These are phyloP conservation scores for Aspergillus candidus DNA, from an alignment of 2,329 filamentous ascomycete genomes.

Conservation along the genomic window DNA sequence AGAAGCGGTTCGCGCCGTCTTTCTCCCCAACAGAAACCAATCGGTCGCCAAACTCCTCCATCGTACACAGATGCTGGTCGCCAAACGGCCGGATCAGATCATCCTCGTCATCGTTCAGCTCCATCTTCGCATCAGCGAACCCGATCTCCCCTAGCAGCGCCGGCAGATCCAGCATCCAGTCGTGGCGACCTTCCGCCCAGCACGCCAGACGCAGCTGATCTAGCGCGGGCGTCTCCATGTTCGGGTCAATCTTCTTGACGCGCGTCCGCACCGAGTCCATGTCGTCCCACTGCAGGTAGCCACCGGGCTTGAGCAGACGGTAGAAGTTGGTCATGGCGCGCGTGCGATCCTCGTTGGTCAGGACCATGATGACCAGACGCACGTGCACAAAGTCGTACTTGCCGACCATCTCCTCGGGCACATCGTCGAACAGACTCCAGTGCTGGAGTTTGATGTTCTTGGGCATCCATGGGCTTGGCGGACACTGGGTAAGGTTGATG, in stretches of 20 bases:
- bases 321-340: slow-evolving; percentile 16
- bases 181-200: slow-evolving; percentile 11
- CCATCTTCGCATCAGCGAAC: no score
- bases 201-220: slow-evolving; percentile 12
- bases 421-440: slow-evolving; percentile 20
- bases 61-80: no score
- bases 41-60: no score
- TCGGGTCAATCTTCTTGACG: slow-evolving; percentile 9
- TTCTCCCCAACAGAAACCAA: no score
- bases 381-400: slow-evolving; percentile 21
- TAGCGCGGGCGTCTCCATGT: slow-evolving; percentile 7
- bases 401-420: slow-evolving; percentile 14
- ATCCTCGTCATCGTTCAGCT: no score
- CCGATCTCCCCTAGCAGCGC: background rate
- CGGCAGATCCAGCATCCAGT: slow-evolving; percentile 8
- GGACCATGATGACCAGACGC: slow-evolving; percentile 8
- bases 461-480: slow-evolving; percentile 18
- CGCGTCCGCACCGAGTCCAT: slow-evolving; percentile 17
- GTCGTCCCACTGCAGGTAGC: slow-evolving; percentile 28
- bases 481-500: slow-evolving; percentile 18
- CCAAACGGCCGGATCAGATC: no score
- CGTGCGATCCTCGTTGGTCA: slow-evolving; percentile 9
- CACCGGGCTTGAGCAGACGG: slow-evolving; percentile 23
- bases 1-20: no score
- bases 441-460: slow-evolving; percentile 3